Percentiles rank a stretch among this genome's conserved stretches.
These are phyloP conservation scores for Micractinium conductrix DNA, from an alignment of 139 green algal genomes.

Conservation along the genomic window DNA sequence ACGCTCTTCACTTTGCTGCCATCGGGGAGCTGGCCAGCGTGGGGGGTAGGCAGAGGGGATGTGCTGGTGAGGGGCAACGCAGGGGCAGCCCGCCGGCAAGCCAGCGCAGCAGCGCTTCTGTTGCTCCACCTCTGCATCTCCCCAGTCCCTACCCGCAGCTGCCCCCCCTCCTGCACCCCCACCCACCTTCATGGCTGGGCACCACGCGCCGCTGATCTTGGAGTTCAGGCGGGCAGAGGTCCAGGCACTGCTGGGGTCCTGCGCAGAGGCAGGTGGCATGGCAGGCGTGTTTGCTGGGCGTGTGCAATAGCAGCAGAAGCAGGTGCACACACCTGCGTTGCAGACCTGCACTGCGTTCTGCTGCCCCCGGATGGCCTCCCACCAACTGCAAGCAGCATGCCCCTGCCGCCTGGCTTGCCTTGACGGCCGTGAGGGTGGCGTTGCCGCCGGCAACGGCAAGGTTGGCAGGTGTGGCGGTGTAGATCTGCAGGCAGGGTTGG, in stretches of 20 bases:
- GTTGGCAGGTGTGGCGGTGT: background rate
- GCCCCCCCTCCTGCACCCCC: too few relatives aligned
- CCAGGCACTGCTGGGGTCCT: too few relatives aligned
- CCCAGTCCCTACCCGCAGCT: too few relatives aligned
- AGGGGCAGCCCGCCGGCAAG: background rate
- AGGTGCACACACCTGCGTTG: too few relatives aligned
- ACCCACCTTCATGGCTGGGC: slow-evolving; percentile 4
- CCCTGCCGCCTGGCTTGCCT: too few relatives aligned
- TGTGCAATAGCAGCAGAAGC: too few relatives aligned
- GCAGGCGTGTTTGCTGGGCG: too few relatives aligned
- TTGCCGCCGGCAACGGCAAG: background rate
- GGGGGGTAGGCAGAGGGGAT: background rate
- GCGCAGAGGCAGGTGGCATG: too few relatives aligned
- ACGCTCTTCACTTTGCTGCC: background rate
- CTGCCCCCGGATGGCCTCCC: background rate
- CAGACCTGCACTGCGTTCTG: too few relatives aligned
- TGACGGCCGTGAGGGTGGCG: background rate
- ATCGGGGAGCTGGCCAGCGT: background rate
- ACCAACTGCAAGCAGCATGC: background rate
- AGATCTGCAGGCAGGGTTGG: too few relatives aligned
- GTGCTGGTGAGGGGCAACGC: background rate
- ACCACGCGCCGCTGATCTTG: background rate
- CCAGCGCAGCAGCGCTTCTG: too few relatives aligned
- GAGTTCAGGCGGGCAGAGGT: background rate
- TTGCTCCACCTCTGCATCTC: too few relatives aligned